A percentile compares a stretch with the other conserved stretches of the same genome.
Conservation (phyloP, 441 rosid genomes). For the Aquilaria agallochum region DNA sequence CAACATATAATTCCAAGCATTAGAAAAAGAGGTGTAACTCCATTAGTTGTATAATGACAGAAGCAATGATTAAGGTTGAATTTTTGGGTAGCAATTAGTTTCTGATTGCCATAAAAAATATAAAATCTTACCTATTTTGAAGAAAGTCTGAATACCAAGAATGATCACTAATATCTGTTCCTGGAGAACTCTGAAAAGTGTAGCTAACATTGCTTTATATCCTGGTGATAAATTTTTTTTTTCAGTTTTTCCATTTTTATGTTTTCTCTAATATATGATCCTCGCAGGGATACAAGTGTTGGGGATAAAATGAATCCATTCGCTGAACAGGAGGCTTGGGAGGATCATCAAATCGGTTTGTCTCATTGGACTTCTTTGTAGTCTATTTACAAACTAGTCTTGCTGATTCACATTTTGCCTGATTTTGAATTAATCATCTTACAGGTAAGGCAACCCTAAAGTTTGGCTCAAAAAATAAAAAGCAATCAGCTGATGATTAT, state of each 20-base stretch:
- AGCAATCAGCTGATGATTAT: conserved; percentile 62
- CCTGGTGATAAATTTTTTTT: conserved; percentile 8
- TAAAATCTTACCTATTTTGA: too few species aligned
- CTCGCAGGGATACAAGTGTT: conserved; percentile 56
- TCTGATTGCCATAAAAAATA: too few species aligned
- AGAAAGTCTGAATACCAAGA: too few species aligned
- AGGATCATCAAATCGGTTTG: conserved; percentile 93
- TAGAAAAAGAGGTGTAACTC: too few species aligned
- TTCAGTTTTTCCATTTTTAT: conserved; percentile 2
- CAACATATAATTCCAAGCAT: too few species aligned
- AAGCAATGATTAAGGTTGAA: too few species aligned
- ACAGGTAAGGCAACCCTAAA: conserved; percentile 84
- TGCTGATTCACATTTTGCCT: conserved; percentile 10
- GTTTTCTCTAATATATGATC: conserved; percentile 5
- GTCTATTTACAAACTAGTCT: conserved; percentile 7
- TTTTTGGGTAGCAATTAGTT: too few species aligned
- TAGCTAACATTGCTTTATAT: conserved; percentile 5
- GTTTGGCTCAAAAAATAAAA: conserved; percentile 83
- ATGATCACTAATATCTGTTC: too few species aligned
- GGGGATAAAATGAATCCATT: conserved; percentile 93
- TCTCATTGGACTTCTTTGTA: conserved; percentile 7
- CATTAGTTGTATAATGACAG: too few species aligned
- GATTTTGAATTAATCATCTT: conserved; percentile 19
- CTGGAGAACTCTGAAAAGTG: too few species aligned
- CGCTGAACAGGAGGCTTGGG: conserved; percentile 99